These are phyloP conservation scores for Mercurialis annua DNA, from an alignment of 345 rosid species.

Conservation along the genomic window DNA sequence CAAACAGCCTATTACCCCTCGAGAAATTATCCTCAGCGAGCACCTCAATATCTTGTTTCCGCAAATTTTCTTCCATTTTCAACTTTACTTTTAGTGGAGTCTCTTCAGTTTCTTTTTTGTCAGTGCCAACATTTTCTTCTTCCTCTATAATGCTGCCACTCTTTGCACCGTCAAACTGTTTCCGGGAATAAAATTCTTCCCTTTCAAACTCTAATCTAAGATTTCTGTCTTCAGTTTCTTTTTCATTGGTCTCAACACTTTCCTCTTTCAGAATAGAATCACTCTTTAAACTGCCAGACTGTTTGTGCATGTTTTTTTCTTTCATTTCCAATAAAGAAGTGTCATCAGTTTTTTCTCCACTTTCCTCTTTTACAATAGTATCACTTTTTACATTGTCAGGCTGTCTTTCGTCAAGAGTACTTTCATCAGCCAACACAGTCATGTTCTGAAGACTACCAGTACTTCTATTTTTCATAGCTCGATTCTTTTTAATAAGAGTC, in stretches of 20 bases:
- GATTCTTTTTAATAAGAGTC: conserved; percentile 13
- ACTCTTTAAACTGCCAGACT: conserved; percentile 9
- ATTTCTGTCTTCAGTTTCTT: conserved; percentile 28
- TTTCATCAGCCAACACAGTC: conserved; percentile 13
- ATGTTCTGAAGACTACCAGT: conserved; percentile 23
- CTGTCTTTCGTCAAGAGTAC: conserved; percentile 15
- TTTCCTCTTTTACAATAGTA: background rate
- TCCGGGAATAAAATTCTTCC: too few species aligned
- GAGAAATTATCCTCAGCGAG: conserved; percentile 51
- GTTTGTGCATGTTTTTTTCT: conserved; percentile 22
- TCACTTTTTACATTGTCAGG: conserved; percentile 11
- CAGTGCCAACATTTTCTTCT: conserved; percentile 15
- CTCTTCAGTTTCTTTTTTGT: conserved; percentile 15
- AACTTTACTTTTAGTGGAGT: conserved; percentile 36
- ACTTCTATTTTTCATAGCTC: conserved; percentile 34
- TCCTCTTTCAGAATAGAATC: conserved; percentile 14
- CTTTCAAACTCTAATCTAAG: too few species aligned
- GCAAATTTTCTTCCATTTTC: conserved; percentile 23
- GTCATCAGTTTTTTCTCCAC: conserved; percentile 11
- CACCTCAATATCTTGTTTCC: conserved; percentile 47
- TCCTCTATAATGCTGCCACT: background rate
- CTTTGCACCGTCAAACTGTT: too few species aligned
- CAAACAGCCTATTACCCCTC: conserved; percentile 55
- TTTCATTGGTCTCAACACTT: conserved; percentile 14
- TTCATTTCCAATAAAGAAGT: conserved; percentile 13